Base-by-base conservation (phyloP, 805 yeast species). In the Kodamaea neixiangensis region DNA sequence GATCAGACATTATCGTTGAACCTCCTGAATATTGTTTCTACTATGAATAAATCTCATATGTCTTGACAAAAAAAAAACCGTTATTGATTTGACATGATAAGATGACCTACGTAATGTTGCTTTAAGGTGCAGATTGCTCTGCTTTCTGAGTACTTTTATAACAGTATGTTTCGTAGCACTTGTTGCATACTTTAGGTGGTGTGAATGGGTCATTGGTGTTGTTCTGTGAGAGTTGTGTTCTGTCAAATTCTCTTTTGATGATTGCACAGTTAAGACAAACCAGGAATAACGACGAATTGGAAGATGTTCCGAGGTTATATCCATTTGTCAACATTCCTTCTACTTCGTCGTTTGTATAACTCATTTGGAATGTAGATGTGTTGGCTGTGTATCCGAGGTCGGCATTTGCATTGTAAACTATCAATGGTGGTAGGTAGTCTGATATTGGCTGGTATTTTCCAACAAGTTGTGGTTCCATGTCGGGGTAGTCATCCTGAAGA, bases 211-310 rank as follows among this genome's bases (percentile, higher is more conserved):
- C 31, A 9, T 35, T 35, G 10, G 20, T 40, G 33, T 18, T 11
- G 44, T n/a, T n/a, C n/a, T n/a, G n/a, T n/a, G 49, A n/a, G 52
- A 35, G 13, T 17, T 42, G 5, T 38, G 52, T 31, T 35, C 76
- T 62, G 53, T 81, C 86, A 49, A 77, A 73, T 35, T 72, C 70
- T 52, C 87, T 65, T 51, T 82, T 82, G 33, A 82, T 56, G 17
- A 82, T 62, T 0, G 85, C 77, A 64, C 90, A 85, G 1, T 80
- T 82, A 6, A 84, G 54, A 57, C 90, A 85, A 6, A 66, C 64
- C 3, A 74, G 60, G 59, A 68, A 82, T 40, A 65, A 58, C 1
- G 58, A 44, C 2, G 78, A 75, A 52, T 80, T 77, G 10, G 63
- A 67, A 46, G 60, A 62, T 0, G 83, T 77, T 31, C 81, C 85